Evolutionary conservation across 352 stramenopile species (phyloP).

Genomic region (Phytophthora citricola): DNA sequence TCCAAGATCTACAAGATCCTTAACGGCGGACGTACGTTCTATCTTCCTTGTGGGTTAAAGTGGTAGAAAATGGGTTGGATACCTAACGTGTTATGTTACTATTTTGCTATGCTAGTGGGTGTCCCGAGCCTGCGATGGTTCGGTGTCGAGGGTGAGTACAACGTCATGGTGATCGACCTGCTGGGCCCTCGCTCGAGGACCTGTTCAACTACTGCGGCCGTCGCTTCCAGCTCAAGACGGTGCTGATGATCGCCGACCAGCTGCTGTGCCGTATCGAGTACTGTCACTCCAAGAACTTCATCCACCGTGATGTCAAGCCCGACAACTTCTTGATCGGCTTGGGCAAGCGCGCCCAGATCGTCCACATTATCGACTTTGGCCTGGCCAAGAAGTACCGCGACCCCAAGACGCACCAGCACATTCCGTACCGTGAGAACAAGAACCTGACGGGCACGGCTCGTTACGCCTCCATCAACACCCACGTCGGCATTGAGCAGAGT

Average conservation of each 20-base stretch:
- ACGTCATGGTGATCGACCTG: conserved; percentile 99
- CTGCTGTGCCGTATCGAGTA: conserved; percentile 88
- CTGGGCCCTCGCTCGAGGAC: conserved; percentile 94
- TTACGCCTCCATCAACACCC: conserved; percentile 99
- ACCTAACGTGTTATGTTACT: conserved; percentile 23
- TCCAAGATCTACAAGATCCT: conserved; percentile 99
- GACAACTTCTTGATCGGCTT: conserved; percentile 93
- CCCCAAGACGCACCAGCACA: conserved; percentile 90
- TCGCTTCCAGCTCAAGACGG: conserved; percentile 95
- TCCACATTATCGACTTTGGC: conserved; percentile 91
- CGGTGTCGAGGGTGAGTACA: conserved; percentile 99
- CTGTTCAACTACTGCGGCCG: conserved; percentile 91
- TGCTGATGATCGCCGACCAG: conserved; percentile 94
- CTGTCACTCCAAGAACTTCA: conserved; percentile 91
- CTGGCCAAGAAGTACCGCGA: conserved; percentile 92
- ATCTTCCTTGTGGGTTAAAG: too few species aligned
- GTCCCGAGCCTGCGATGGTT: conserved; percentile 99
- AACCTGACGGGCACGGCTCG: conserved; percentile 96
- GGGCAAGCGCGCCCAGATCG: conserved; percentile 87
- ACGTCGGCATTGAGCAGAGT: conserved; percentile 98
- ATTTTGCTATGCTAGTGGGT: conserved; percentile 80
- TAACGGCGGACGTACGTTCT: conserved; percentile 96
- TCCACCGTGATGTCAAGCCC: conserved; percentile 91
- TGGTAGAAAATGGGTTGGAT: not conserved
- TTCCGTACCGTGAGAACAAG: conserved; percentile 92